Percentiles rank a stretch among this genome's conserved stretches.
phyloP scores from a whole-genome alignment of 176 grass and related monocot species.

The Eremochloa ophiuroides region DNA sequence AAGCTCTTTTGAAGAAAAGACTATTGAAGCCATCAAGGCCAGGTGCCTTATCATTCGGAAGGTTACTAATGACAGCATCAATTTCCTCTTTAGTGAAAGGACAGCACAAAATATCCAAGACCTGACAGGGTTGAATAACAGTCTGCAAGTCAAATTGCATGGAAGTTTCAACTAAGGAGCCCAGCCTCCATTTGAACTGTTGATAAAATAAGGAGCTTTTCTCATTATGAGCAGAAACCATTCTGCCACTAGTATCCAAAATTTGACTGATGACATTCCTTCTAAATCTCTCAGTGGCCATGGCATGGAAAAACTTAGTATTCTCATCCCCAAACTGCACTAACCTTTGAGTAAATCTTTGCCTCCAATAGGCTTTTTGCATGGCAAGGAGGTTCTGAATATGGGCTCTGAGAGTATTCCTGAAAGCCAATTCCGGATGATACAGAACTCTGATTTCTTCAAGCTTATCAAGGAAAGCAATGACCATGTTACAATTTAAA shows the following conservation, averaged over 20 bases:
- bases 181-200: neutral
- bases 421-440: too few relatives aligned
- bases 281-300: neutral
- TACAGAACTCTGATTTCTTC: too few relatives aligned
- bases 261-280: neutral
- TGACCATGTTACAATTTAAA: too few relatives aligned
- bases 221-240: too few relatives aligned
- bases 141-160: neutral
- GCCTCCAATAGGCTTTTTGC: neutral
- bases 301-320: neutral
- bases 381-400: neutral
- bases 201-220: neutral
- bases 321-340: too few relatives aligned
- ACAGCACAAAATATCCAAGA: too few relatives aligned
- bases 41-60: neutral
- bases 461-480: too few relatives aligned
- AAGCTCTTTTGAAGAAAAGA: neutral
- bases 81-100: neutral
- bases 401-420: too few relatives aligned
- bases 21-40: neutral
- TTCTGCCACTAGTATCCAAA: fast-evolving
- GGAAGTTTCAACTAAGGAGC: fast-evolving
- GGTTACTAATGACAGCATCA: neutral
- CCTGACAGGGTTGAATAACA: too few relatives aligned
- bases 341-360: too few relatives aligned